Evolutionary conservation across 768 basidiomycete species (phyloP).

Genomic region (Mycena epipterygia): DNA sequence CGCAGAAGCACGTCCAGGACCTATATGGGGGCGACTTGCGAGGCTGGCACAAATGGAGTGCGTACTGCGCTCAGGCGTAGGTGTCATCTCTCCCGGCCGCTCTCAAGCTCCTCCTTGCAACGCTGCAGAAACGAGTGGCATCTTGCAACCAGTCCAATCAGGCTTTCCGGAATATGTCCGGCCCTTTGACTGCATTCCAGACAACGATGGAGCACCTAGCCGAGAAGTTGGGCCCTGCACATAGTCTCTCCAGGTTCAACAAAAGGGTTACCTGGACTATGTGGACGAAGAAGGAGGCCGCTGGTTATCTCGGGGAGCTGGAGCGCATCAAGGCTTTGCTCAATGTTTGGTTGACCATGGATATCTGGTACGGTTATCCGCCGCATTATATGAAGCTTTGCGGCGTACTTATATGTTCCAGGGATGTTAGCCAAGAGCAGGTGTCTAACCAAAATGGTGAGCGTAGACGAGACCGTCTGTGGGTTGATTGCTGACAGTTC

Average conservation of each 20-base stretch:
- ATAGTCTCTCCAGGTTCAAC: neutral
- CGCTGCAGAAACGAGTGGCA: neutral
- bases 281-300: neutral
- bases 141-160: neutral
- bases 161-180: neutral
- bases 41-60: too few species aligned
- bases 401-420: neutral
- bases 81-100: too few species aligned
- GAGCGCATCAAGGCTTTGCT: constrained; percentile 8
- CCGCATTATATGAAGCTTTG: neutral
- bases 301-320: neutral
- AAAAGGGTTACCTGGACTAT: neutral
- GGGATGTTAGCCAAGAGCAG: constrained; percentile 1
- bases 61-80: too few species aligned
- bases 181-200: neutral
- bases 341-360: constrained; percentile 13
- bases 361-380: constrained; percentile 7
- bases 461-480: neutral
- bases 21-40: too few species aligned
- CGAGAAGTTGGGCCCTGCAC: neutral
- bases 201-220: neutral
- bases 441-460: neutral
- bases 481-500: neutral
- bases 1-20: too few species aligned
- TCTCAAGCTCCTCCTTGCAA: neutral